phyloP scores from a whole-genome alignment of 345 rosid genomes.

The Rhizophora apiculata region DNA sequence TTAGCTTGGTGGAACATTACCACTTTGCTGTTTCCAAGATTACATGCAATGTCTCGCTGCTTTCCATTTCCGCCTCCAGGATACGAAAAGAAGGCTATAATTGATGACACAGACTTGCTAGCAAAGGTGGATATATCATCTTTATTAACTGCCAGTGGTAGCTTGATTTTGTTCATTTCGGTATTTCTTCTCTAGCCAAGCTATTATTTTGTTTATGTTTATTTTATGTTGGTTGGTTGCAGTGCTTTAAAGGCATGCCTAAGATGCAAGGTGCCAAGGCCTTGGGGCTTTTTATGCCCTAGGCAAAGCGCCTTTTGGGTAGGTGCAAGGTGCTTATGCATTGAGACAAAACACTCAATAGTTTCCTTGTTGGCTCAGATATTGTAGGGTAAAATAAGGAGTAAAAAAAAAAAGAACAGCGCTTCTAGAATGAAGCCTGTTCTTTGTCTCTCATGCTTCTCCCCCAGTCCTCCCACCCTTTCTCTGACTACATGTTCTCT shows the following conservation, averaged over 20 bases:
- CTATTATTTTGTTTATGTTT: background rate
- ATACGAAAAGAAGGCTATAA: slow-evolving; percentile 75
- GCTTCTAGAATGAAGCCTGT: too few relatives aligned
- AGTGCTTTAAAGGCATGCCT: background rate
- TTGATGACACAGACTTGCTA: slow-evolving; percentile 50
- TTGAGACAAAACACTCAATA: too few relatives aligned
- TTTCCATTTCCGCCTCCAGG: slow-evolving; percentile 98
- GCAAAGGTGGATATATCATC: slow-evolving; percentile 49
- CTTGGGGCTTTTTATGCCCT: too few relatives aligned
- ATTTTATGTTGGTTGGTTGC: background rate
- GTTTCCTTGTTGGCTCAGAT: too few relatives aligned
- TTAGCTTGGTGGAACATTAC: slow-evolving; percentile 32
- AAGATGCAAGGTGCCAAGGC: too few relatives aligned
- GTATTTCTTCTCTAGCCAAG: background rate
- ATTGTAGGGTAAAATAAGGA: too few relatives aligned
- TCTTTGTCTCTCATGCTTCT: too few relatives aligned
- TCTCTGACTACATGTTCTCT: too few relatives aligned
- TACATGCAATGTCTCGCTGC: slow-evolving; percentile 94
- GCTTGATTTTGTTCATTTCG: background rate
- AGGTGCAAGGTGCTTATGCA: too few relatives aligned
- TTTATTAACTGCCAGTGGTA: slow-evolving; percentile 5
- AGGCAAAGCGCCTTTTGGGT: too few relatives aligned
- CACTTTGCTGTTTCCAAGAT: slow-evolving; percentile 27
- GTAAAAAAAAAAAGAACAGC: too few relatives aligned
- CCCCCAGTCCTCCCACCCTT: too few relatives aligned